Evolutionary conservation across 176 grass and related monocot genomes (phyloP).

Genomic region (Paspalum vaginatum): DNA sequence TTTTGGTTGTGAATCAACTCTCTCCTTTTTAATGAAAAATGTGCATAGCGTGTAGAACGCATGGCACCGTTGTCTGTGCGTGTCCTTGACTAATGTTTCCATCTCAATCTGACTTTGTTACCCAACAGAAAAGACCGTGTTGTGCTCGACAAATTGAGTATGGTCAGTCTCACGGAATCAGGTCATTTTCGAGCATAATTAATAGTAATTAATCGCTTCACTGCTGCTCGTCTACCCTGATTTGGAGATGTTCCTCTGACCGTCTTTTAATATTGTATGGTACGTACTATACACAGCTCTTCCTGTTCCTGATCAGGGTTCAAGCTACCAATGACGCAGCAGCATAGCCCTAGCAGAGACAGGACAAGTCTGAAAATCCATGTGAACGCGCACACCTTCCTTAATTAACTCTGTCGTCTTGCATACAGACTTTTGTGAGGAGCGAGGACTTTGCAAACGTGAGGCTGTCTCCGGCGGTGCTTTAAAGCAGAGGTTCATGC

Average conservation of each 20-base stretch:
- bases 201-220: background rate
- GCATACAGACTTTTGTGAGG: background rate
- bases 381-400: background rate
- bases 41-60: no score
- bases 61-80: background rate
- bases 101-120: background rate
- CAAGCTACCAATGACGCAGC: background rate
- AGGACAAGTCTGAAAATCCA: conserved; percentile 12
- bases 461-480: no score
- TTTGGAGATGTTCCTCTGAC: background rate
- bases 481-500: no score
- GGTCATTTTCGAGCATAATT: no score
- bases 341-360: background rate
- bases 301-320: background rate
- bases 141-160: no score
- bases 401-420: background rate
- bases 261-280: background rate
- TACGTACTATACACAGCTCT: background rate
- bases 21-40: no score
- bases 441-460: background rate
- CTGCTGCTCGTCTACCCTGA: background rate
- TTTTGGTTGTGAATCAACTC: no score
- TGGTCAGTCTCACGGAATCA: no score
- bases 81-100: background rate
- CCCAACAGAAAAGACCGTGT: background rate